A percentile compares a stretch with the other conserved stretches of the same genome.
phyloP scores from a whole-genome alignment of 805 yeast genomes.

The Suhomyces prunicola region DNA sequence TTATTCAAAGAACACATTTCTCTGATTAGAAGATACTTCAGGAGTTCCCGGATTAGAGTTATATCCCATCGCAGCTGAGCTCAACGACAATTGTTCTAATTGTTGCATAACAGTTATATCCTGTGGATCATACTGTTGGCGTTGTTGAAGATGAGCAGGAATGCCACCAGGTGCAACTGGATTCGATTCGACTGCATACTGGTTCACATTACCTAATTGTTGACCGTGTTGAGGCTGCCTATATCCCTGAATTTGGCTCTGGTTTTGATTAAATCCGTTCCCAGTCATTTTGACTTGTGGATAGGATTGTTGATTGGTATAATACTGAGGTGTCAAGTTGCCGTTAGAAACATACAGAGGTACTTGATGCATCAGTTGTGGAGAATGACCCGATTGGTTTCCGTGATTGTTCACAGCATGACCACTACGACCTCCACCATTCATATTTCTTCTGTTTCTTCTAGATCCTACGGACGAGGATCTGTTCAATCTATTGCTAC shows the following conservation, averaged over 20 bases:
- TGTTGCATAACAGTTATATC: constrained; percentile 42
- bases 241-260: background rate
- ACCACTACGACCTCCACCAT: constrained; percentile 2
- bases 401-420: background rate
- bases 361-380: constrained; percentile 7
- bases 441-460: constrained; percentile 19
- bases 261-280: background rate
- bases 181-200: background rate
- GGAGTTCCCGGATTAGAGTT: constrained; percentile 45
- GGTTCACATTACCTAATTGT: background rate
- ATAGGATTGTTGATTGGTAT: background rate
- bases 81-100: constrained; percentile 44
- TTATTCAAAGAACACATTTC: constrained; percentile 20
- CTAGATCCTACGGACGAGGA: constrained; percentile 21
- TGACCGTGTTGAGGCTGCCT: background rate
- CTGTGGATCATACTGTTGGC: constrained; percentile 13
- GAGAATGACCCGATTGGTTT: background rate
- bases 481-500: constrained; percentile 31
- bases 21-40: constrained; percentile 18
- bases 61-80: constrained; percentile 47
- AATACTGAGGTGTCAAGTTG: background rate
- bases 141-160: constrained; percentile 8
- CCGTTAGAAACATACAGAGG: background rate
- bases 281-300: background rate
- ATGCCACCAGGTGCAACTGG: background rate